Evolutionary conservation across 2,329 filamentous ascomycete genomes (phyloP), one percentile per base, ranked within the genome.

Genomic region (Drechslerella stenobrocha): DNA sequence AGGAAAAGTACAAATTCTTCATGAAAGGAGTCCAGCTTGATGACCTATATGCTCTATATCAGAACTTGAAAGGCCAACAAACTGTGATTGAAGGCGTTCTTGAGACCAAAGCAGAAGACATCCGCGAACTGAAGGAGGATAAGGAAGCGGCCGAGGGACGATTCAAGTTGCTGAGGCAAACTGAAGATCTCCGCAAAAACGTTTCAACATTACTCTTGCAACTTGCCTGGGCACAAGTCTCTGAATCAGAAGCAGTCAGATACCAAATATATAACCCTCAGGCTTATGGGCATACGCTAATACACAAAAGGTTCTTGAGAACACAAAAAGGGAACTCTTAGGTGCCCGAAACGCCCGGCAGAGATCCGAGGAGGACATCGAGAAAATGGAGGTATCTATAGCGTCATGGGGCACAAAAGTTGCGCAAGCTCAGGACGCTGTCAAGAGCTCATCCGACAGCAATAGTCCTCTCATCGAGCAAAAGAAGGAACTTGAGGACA

Each of bases 1-100:
- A 83, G 2, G 86, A 92, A 66, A 98, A 98, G 75, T 98, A 97
- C 80, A 93, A 89, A 72, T 96, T 96, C 74, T 98, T 98, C 74
- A 83, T 96, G 66, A 90, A 91, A 73, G 93, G 93, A 23, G 95
- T 96, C 0, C 91, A 97, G 73, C 82, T 98, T 0, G 90, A 97
- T 75, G 87, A 92, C 72, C 81, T 98, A 7, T 90, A 96, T 75
- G 86, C 89, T 69, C 93, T 98, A 74, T 98, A 98, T 76, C 84
- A 86, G 63, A 80, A 96, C 60, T 84, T 96, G 11, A 85, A 87
- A 67, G 87, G 95, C 71, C 87, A 84, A 2, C 80, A 93, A 18
- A 88, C 96, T 70, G 83, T 83, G 30, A 89, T 86, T 63, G 81
- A 86, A 57, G 79, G 79, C 28, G 88, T 87, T 71, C 77, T 89